A percentile compares a stretch with the other conserved stretches of the same genome.
phyloP scores from a whole-genome alignment of 2,329 filamentous ascomycete species.

The Plectosphaerella sp. region DNA sequence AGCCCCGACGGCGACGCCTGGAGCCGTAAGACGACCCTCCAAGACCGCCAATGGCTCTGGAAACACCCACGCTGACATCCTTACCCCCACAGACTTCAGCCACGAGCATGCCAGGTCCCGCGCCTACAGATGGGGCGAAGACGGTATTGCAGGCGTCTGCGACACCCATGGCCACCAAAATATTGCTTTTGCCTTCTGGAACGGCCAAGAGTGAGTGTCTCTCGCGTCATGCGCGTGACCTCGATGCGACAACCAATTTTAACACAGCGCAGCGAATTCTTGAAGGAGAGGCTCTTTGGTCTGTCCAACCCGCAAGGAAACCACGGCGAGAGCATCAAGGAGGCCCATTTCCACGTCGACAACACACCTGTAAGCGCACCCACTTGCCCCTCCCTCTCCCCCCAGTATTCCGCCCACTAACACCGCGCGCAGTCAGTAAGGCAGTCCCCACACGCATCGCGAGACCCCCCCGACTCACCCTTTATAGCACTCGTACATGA shows the following conservation, averaged over 20 bases:
- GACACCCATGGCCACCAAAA: constrained; percentile 90
- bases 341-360: constrained; percentile 93
- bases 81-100: constrained; percentile 66
- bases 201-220: constrained; percentile 82
- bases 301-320: constrained; percentile 96
- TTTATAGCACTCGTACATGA: constrained; percentile 92
- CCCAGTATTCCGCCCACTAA: constrained; percentile 3
- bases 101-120: constrained; percentile 88
- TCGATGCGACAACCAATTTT: constrained; percentile 17
- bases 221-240: constrained; percentile 5
- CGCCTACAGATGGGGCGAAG: constrained; percentile 92
- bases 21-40: constrained; percentile 65
- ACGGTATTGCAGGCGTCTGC: constrained; percentile 90
- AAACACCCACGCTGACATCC: constrained; percentile 7
- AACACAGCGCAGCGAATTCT: constrained; percentile 63
- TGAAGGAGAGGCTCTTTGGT: constrained; percentile 93
- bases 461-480: constrained; percentile 11
- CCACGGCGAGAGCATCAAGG: constrained; percentile 95
- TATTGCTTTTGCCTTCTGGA: constrained; percentile 96
- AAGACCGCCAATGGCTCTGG: constrained; percentile 5
- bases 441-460: background rate
- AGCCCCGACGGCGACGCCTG: constrained; percentile 86
- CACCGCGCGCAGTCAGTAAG: constrained; percentile 10
- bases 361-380: constrained; percentile 66
- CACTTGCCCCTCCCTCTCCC: constrained; percentile 1